Evolutionary conservation across 164 flowering plant genomes (phyloP), one percentile per base, ranked within the genome.

Genomic region (Stephania yunnanensis): DNA sequence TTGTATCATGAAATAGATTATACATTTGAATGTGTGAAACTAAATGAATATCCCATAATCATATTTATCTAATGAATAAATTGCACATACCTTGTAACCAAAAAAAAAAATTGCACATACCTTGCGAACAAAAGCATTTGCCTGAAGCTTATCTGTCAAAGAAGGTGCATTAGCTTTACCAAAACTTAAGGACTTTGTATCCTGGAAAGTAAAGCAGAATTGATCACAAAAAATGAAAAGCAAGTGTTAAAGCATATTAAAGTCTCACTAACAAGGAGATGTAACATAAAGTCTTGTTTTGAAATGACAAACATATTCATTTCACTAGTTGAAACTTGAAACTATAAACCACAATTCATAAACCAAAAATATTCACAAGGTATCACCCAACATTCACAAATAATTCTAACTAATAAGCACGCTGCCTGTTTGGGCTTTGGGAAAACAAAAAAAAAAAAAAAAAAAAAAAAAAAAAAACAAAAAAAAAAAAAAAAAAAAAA

Each of bases 51-150:
- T 36, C 42, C 42, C 58, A 20, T 19, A 70, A 29, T 30, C 55
- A 68, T 31, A 69, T 71, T 48, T 30, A 72, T 73, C 46, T 29
- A 74, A 30, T 52, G 29, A 15, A 68, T 66, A 30, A 78, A 55
- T 46, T 42, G 46, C 66, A 52, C 68, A 77, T 84, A 89, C 98
- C 89, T 92, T 89, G 8, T 50, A 66, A 80, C 80, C 80, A 80
- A 89, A 89, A 48, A 89, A 48, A 25, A 25, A 30, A 78, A 55
- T 46, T 42, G 46, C 66, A 52, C 68, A 77, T 84, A 89, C 98
- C 89, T 92, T 89, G 8, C 55, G 67, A 80, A 81, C 80, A 80
- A 89, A 89, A 48, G 81, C 85, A 88, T 89, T 89, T 75, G 78
- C 63, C 12, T 84, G 73, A 7, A 82, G 71, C 69, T 78, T 86